Base-by-base conservation (phyloP, 2,329 filamentous ascomycete genomes). In the Neurospora crassa region DNA sequence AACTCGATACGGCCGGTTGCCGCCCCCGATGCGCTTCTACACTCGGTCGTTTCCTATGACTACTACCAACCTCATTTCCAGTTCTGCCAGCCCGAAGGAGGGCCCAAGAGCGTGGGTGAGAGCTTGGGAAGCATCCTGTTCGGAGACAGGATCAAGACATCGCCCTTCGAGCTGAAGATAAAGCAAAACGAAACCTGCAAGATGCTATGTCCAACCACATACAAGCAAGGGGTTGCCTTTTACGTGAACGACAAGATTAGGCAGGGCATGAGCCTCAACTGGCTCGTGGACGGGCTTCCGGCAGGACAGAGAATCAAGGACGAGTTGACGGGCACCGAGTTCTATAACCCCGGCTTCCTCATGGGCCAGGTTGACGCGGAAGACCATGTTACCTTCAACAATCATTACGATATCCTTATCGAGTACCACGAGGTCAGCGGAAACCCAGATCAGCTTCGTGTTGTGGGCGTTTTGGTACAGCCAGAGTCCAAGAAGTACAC, bases 141-240 rank as follows among this genome's bases (percentile, higher is more conserved):
- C 77, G 96, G 96, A 76, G 96, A 99, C 82, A 89, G 96, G 71
- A 99, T 99, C 83, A 93, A 93, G 83, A 97, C 93, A n/a, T 98
- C 95, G 43, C 93, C 95, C 0, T 97, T 97, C 78, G 89, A 97
- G 78, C 84, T 98, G 73, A 88, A 89, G 75, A 97, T 99, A 94
- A 89, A 83, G 70, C 84, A 89, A 74, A 96, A 99, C 79, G 92
- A 97, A 81, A 90, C 90, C 0, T 99, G 96, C 84, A 96, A 95
- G 80, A 81, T 87, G 18, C 85, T 97, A 3, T 99, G 96, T 81
- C 83, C 85, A 40, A 85, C 87, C 59, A 86, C 86, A 53, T 91
- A 90, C 78, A 86, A 91, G 67, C 83, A 88, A 40, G 84, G 86
- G 20, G 88, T 90, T 69, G 88, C 92, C 24, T 85, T 89, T 70